Percentiles rank a stretch among this genome's conserved stretches.
phyloP scores from a whole-genome alignment of 2,329 filamentous ascomycete species.

The Fusarium keratoplasticum region DNA sequence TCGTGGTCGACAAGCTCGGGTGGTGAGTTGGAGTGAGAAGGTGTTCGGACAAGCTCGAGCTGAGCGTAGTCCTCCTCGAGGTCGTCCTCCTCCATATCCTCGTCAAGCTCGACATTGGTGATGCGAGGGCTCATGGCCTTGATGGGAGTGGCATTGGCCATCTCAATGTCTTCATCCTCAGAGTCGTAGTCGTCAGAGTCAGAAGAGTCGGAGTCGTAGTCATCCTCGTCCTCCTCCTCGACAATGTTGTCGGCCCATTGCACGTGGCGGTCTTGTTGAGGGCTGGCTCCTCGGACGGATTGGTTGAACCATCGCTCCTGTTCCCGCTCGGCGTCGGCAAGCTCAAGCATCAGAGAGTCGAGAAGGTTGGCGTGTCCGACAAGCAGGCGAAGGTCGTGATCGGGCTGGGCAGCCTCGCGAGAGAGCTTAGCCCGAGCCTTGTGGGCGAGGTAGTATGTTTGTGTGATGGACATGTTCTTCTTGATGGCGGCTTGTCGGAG shows the following conservation, averaged over 20 bases:
- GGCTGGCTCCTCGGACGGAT: constrained; percentile 80
- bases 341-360: constrained; percentile 90
- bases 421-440: constrained; percentile 97
- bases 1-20: constrained; percentile 78
- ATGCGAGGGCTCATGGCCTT: constrained; percentile 51
- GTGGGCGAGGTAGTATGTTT: constrained; percentile 98
- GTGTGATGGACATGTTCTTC: constrained; percentile 96
- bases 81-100: constrained; percentile 62
- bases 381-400: constrained; percentile 94
- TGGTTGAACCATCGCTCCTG: constrained; percentile 99
- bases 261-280: constrained; percentile 75
- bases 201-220: constrained; percentile 72
- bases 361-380: constrained; percentile 99
- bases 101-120: constrained; percentile 54
- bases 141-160: constrained; percentile 61
- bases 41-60: constrained; percentile 75
- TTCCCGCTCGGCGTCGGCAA: constrained; percentile 93
- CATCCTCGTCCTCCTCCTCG: constrained; percentile 77
- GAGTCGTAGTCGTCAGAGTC: constrained; percentile 62
- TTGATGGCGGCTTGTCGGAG: constrained; percentile 57
- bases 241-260: constrained; percentile 87
- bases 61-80: constrained; percentile 74
- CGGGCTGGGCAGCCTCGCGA: constrained; percentile 86
- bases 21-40: constrained; percentile 73
- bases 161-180: constrained; percentile 70